A percentile compares a stretch with the other conserved stretches of the same genome.
These are phyloP conservation scores for Fusarium sororula DNA, from an alignment of 2,329 filamentous ascomycete genomes.

Conservation along the genomic window DNA sequence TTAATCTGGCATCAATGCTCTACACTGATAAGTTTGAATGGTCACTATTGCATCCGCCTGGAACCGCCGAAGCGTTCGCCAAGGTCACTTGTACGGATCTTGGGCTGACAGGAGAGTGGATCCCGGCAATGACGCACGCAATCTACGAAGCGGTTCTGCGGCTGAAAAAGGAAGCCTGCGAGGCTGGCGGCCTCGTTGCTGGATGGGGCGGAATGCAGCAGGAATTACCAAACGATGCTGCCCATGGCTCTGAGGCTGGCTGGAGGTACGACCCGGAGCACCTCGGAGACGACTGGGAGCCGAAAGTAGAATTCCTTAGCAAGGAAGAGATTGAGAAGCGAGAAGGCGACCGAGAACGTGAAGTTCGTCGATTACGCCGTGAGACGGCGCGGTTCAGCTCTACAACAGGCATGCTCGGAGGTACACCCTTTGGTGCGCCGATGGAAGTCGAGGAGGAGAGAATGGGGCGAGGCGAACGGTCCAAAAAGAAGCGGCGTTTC, in stretches of 20 bases:
- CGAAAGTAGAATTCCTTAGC: constrained; percentile 80
- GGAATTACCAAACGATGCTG: constrained; percentile 89
- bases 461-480: constrained; percentile 90
- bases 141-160: constrained; percentile 95
- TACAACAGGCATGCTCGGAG: constrained; percentile 81
- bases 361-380: constrained; percentile 84
- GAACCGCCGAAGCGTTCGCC: constrained; percentile 91
- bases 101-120: constrained; percentile 90
- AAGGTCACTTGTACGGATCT: constrained; percentile 93
- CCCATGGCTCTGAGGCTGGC: constrained; percentile 82
- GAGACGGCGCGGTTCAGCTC: constrained; percentile 94
- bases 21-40: constrained; percentile 99
- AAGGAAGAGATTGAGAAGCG: constrained; percentile 98
- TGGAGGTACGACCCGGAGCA: constrained; percentile 97
- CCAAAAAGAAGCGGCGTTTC: constrained; percentile 95
- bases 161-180: constrained; percentile 95
- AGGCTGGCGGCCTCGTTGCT: constrained; percentile 85
- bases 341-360: constrained; percentile 91
- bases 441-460: constrained; percentile 75
- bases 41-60: constrained; percentile 91
- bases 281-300: constrained; percentile 84
- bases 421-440: constrained; percentile 70
- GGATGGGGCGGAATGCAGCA: constrained; percentile 67
- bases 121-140: constrained; percentile 91
- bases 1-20: constrained; percentile 89